Conservation (phyloP, 1,284 basidiomycete species). For the Schizopora paradoxa region DNA sequence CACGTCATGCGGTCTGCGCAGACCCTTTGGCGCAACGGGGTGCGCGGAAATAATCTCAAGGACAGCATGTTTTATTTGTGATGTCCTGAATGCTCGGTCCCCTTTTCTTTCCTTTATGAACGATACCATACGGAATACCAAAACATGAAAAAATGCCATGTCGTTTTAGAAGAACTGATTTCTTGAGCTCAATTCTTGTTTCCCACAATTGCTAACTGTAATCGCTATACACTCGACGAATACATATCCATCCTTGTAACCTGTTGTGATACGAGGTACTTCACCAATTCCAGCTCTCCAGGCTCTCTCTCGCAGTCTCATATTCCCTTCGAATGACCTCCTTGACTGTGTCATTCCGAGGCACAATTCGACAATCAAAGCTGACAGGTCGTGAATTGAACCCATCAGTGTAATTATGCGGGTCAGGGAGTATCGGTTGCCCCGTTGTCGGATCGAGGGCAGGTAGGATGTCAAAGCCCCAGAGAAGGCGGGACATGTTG, state of each 20-base stretch:
- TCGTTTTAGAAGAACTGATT: no score
- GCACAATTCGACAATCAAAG: slow-evolving; percentile 35
- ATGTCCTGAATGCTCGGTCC: no score
- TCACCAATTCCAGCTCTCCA: slow-evolving; percentile 17
- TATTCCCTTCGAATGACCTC: slow-evolving; percentile 28
- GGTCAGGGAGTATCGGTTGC: slow-evolving; percentile 25
- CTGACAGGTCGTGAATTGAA: slow-evolving; percentile 42
- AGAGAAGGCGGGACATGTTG: slow-evolving; percentile 36
- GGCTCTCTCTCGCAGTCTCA: slow-evolving; percentile 20
- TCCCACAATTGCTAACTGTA: no score
- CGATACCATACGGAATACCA: no score
- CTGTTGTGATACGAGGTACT: no score
- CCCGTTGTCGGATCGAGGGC: slow-evolving; percentile 22
- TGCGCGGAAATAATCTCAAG: slow-evolving; percentile 42
- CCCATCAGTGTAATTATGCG: slow-evolving; percentile 37
- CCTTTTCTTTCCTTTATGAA: no score
- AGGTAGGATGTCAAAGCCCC: slow-evolving; percentile 38
- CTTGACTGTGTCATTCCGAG: slow-evolving; percentile 23
- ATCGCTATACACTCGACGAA: no score
- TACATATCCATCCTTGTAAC: no score
- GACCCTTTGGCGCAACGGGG: slow-evolving; percentile 52
- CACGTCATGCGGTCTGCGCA: slow-evolving; percentile 47
- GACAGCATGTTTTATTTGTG: slow-evolving; percentile 73
- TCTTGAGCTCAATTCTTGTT: no score
- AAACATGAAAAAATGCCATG: no score